Conservation (phyloP, 176 grass and related monocot species). For the Alloteropsis semialata region DNA sequence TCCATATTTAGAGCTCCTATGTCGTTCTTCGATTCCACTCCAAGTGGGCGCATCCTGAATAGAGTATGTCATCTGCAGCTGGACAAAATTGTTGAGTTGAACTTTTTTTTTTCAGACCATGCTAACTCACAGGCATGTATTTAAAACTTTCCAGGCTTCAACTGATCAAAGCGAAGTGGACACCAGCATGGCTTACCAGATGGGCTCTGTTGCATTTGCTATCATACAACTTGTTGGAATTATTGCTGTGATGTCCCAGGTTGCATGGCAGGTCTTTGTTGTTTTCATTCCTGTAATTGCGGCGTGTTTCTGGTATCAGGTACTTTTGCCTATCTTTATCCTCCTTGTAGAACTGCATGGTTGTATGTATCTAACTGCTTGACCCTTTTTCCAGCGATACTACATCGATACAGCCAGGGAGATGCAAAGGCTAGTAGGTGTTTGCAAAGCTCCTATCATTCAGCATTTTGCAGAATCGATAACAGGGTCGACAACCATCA, state of each 20-base stretch:
- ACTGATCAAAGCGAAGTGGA: conserved; percentile 82
- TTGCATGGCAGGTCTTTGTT: conserved; percentile 78
- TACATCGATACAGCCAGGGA: conserved; percentile 82
- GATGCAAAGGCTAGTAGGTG: conserved; percentile 63
- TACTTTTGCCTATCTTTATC: conserved; percentile 24
- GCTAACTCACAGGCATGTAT: neutral
- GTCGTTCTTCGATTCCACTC: conserved; percentile 92
- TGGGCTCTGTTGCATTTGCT: conserved; percentile 55
- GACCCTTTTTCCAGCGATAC: conserved; percentile 54
- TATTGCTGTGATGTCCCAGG: conserved; percentile 89
- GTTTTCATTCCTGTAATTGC: conserved; percentile 76
- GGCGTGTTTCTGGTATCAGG: conserved; percentile 79
- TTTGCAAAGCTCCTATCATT: conserved; percentile 87
- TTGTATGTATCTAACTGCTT: neutral
- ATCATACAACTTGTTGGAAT: conserved; percentile 82
- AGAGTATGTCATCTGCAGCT: conserved; percentile 49
- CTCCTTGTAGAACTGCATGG: neutral
- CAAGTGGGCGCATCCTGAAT: conserved; percentile 75
- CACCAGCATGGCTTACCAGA: conserved; percentile 45
- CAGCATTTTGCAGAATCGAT: conserved; percentile 94
- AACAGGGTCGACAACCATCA: conserved; percentile 77
- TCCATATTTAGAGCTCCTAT: conserved; percentile 88
- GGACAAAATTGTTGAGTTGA: neutral
- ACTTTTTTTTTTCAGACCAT: conserved; percentile 2
- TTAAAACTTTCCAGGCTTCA: conserved; percentile 54